Evolutionary conservation across 2,329 filamentous ascomycete species (phyloP).

Genomic region (Sporothrix brasiliensis): DNA sequence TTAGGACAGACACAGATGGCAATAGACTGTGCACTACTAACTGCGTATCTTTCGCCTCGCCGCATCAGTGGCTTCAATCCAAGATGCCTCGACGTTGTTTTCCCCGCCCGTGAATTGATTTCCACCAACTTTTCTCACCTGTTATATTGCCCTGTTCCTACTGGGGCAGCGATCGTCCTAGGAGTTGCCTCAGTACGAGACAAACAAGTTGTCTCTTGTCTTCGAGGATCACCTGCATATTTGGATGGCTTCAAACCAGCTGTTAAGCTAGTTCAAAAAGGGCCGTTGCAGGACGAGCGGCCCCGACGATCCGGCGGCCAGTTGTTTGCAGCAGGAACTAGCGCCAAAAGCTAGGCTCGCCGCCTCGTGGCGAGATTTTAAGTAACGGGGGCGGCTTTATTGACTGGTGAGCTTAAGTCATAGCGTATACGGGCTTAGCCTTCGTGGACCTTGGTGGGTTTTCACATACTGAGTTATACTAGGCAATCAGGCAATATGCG

Average conservation of each 20-base stretch:
- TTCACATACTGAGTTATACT: too few species aligned
- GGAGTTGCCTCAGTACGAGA: background rate
- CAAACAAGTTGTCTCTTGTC: background rate
- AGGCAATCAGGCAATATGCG: background rate
- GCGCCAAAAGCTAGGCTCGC: slow-evolving; percentile 3
- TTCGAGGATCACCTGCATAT: slow-evolving; percentile 6
- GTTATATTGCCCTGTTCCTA: background rate
- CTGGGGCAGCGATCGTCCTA: background rate
- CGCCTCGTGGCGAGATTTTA: slow-evolving; percentile 8
- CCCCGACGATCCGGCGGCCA: slow-evolving; percentile 33
- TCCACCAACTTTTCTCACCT: too few species aligned
- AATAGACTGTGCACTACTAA: background rate
- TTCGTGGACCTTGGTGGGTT: too few species aligned
- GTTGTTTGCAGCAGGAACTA: slow-evolving; percentile 22
- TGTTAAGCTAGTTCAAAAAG: slow-evolving; percentile 23
- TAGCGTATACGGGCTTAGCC: background rate
- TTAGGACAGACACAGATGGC: too few species aligned
- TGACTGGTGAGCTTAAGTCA: background rate
- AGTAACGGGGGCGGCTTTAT: background rate
- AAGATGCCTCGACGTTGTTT: background rate
- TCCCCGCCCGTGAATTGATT: background rate
- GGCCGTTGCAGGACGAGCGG: slow-evolving; percentile 30
- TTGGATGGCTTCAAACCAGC: background rate
- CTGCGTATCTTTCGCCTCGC: background rate
- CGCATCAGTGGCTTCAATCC: slow-evolving; percentile 1